phyloP scores from a whole-genome alignment of 192 early-diverging fungal genomes.

The Coemansia sp. region DNA sequence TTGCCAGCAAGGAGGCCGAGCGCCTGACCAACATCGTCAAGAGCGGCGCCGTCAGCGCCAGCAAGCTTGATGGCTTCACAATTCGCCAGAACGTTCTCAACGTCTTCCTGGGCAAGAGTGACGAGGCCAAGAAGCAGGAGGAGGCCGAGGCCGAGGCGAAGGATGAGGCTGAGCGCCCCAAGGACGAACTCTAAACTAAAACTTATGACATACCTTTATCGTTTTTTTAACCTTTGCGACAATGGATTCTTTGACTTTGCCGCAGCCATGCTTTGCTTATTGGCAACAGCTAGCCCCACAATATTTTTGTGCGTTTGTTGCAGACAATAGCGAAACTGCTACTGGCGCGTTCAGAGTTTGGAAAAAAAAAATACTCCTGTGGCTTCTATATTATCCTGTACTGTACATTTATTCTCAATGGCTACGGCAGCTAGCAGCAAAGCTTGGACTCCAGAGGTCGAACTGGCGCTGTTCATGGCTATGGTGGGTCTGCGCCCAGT shows the following conservation, averaged over 20 bases:
- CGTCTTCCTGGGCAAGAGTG: slow-evolving; percentile 48
- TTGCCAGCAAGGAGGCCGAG: slow-evolving; percentile 73
- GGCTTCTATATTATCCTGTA: not conserved
- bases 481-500: slow-evolving; percentile 51
- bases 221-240: not conserved
- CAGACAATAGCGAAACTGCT: not conserved
- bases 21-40: slow-evolving; percentile 78
- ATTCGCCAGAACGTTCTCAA: slow-evolving; percentile 85
- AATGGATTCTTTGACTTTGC: no score
- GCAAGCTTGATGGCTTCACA: slow-evolving; percentile 81
- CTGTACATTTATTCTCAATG: not conserved
- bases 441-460: slow-evolving; percentile 39
- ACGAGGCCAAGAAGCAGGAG: slow-evolving; percentile 29
- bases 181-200: slow-evolving; percentile 47
- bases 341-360: not conserved
- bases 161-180: slow-evolving; percentile 29
- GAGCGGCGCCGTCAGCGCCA: slow-evolving; percentile 62
- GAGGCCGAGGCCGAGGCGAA: slow-evolving; percentile 20
- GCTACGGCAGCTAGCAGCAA: not conserved
- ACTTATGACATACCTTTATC: not conserved
- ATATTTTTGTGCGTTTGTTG: not conserved
- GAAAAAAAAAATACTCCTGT: not conserved
- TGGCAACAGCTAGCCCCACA: not conserved
- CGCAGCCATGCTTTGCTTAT: no score
- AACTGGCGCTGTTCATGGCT: slow-evolving; percentile 42